phyloP scores from a whole-genome alignment of 1,284 basidiomycete genomes.

The Gomphus bonarii region DNA sequence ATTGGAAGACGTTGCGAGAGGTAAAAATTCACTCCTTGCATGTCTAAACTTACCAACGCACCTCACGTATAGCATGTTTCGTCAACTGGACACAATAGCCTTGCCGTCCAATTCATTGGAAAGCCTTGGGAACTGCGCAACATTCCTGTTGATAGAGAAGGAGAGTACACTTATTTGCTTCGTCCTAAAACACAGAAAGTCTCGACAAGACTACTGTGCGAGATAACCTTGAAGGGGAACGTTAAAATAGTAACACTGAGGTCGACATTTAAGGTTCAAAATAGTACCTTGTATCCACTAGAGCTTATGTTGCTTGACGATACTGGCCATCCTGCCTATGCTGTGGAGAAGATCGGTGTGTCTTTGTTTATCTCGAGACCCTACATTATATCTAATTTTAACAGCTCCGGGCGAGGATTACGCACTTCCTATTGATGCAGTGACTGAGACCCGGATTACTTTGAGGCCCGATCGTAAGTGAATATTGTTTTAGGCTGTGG shows the following conservation, averaged over 20 bases:
- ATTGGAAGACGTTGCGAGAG: slow-evolving; percentile 92
- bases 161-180: slow-evolving; percentile 83
- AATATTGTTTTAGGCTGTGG: background rate
- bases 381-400: background rate
- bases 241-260: slow-evolving; percentile 94
- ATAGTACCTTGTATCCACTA: slow-evolving; percentile 85
- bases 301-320: slow-evolving; percentile 89
- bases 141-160: slow-evolving; percentile 90
- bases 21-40: slow-evolving; percentile 29
- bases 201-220: slow-evolving; percentile 79
- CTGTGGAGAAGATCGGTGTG: slow-evolving; percentile 77
- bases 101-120: slow-evolving; percentile 78
- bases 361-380: slow-evolving; percentile 13
- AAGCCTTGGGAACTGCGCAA: slow-evolving; percentile 89
- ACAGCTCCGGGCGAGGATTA: slow-evolving; percentile 81
- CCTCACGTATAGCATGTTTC: slow-evolving; percentile 57
- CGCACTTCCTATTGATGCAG: slow-evolving; percentile 86
- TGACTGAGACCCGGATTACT: slow-evolving; percentile 75
- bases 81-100: slow-evolving; percentile 69
- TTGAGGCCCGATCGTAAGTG: slow-evolving; percentile 86
- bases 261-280: slow-evolving; percentile 91
- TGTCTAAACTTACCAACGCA: background rate
- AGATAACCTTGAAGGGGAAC: slow-evolving; percentile 86
- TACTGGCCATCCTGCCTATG: slow-evolving; percentile 70
- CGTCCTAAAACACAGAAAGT: slow-evolving; percentile 73